Evolutionary conservation across 2,329 filamentous ascomycete species (phyloP), one percentile per base, ranked within the genome.

Genomic region (Apiospora sp.): DNA sequence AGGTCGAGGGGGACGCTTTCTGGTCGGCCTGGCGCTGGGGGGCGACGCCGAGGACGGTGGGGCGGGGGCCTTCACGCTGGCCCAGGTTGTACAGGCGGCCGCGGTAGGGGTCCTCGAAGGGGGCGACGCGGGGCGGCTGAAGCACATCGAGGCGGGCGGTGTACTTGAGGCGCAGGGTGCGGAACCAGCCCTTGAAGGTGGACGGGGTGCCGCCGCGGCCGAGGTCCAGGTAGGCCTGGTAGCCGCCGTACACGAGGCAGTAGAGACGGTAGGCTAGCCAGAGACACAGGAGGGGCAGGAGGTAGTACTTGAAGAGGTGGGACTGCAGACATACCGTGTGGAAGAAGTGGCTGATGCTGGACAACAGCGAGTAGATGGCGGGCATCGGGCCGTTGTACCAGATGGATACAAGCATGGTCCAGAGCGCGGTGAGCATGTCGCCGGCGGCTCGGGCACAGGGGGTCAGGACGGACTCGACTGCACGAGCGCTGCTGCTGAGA

Each of bases 21-120:
- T 64, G 68, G 54, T 71, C 48, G 13, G 68, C 41, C 51, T 75
- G 72, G 0, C 73, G 64, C 64, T 75, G 72, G 1, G 73, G 74
- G 1, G 73, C 74, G 2, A 73, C 71, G 1, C 73, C 73, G 3
- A 68, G 46, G 4, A 75, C 68, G 1, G 69, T 73, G 2, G 72
- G 72, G 3, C 71, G 69, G 4, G 16, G 34, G 22, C 73, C 73
- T 2, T 48, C 22, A 10, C 73, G 74, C 19, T 37, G 27, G 1
- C 71, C 68, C 3, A 75, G 70, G 8, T 58, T 24, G 46, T 54
- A 68, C 22, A 73, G 70, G 12, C 68, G 68, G 12, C 72, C 74
- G 14, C 71, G 71, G 67, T 72, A 75, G 3, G 71, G 74, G 24
- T 71, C 67, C 12, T 41, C 14, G 24, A 69, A 37, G 2, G 70